These are phyloP conservation scores for Suhomyces yuchorum DNA, from an alignment of 1,139 yeast species.

Conservation along the genomic window DNA sequence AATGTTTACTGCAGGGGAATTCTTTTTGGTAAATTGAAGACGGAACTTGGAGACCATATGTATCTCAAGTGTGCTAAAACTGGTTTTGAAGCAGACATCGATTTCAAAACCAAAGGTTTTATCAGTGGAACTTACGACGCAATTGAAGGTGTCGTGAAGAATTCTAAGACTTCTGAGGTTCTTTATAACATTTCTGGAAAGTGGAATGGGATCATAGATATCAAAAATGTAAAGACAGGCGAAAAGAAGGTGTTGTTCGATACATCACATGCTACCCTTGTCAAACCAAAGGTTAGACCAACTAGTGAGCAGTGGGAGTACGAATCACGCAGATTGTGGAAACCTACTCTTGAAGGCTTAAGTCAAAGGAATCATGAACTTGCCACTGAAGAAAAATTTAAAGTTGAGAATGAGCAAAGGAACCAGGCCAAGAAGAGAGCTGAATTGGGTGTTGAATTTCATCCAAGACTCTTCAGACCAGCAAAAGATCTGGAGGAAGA, in stretches of 20 bases:
- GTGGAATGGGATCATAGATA: constrained; percentile 87
- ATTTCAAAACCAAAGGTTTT: constrained; percentile 93
- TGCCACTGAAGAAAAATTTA: constrained; percentile 87
- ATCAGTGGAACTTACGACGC: constrained; percentile 91
- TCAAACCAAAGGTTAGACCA: constrained; percentile 73
- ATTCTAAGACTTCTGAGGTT: constrained; percentile 52
- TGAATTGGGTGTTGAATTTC: constrained; percentile 79
- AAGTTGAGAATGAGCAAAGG: constrained; percentile 85
- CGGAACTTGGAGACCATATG: constrained; percentile 93
- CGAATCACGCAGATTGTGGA: constrained; percentile 87
- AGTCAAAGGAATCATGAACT: constrained; percentile 70
- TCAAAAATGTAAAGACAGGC: constrained; percentile 56
- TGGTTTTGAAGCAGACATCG: constrained; percentile 76
- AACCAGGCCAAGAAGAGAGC: constrained; percentile 66
- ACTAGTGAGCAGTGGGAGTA: constrained; percentile 73
- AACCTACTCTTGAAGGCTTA: constrained; percentile 75
- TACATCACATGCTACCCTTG: constrained; percentile 52
- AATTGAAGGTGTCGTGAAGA: constrained; percentile 72
- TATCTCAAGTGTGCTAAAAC: constrained; percentile 61
- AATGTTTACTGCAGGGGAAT: constrained; percentile 96
- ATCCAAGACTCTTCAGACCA: constrained; percentile 71
- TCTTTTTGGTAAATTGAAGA: constrained; percentile 82
- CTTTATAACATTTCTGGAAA: constrained; percentile 78
- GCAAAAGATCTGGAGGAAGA: constrained; percentile 22
- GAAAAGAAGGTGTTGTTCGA: constrained; percentile 62